These are phyloP conservation scores for Arthrobotrys sinensis DNA, from an alignment of 2,329 filamentous ascomycete genomes.

Conservation along the genomic window DNA sequence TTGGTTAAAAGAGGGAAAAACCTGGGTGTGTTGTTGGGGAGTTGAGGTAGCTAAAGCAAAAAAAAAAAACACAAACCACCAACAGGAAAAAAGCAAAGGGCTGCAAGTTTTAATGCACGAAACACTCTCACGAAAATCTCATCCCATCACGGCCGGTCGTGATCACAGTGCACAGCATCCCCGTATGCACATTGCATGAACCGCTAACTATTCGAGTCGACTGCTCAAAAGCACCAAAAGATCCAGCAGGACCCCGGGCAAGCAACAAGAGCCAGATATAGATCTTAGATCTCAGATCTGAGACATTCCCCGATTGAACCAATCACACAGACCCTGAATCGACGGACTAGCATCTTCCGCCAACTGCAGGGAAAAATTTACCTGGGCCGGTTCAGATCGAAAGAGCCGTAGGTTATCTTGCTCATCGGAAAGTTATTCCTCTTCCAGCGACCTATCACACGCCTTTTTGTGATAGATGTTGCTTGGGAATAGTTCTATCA, in stretches of 20 bases:
- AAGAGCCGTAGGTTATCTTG: not conserved
- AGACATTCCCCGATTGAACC: slow-evolving; percentile 28
- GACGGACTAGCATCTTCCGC: slow-evolving; percentile 8
- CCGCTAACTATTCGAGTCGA: not conserved
- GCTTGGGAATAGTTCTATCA: slow-evolving; percentile 11
- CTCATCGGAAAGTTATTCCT: slow-evolving; percentile 22
- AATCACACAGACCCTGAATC: slow-evolving; percentile 13
- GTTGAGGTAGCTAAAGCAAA: not conserved
- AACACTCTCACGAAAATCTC: slow-evolving; percentile 16
- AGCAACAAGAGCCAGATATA: not conserved
- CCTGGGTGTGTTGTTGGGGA: slow-evolving; percentile 10
- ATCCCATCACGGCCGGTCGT: slow-evolving; percentile 4
- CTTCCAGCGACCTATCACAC: slow-evolving; percentile 14
- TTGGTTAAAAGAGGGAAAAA: slow-evolving; percentile 1
- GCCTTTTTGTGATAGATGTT: not conserved
- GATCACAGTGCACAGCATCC: not conserved
- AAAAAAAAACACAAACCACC: not conserved
- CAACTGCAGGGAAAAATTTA: slow-evolving; percentile 19
- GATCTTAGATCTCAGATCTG: slow-evolving; percentile 53
- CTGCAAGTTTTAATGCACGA: slow-evolving; percentile 11
- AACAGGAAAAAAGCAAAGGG: slow-evolving; percentile 12
- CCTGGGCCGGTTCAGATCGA: not conserved
- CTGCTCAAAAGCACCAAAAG: not conserved
- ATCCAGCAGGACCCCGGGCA: not conserved
- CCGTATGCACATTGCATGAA: slow-evolving; percentile 23